These are phyloP conservation scores for Cudoniella acicularis DNA, from an alignment of 495 filamentous ascomycete genomes.

Conservation along the genomic window DNA sequence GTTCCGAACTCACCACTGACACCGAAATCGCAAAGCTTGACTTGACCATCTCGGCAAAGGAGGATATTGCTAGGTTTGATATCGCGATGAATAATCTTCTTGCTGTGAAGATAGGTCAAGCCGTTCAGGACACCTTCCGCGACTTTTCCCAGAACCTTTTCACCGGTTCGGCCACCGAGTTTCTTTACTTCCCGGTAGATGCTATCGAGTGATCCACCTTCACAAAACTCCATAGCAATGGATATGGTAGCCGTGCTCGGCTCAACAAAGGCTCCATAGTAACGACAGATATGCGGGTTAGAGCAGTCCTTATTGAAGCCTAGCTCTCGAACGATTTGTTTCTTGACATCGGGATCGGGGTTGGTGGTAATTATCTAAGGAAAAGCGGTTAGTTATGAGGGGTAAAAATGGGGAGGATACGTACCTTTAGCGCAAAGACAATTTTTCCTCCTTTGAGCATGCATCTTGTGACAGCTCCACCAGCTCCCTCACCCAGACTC, in stretches of 20 bases:
- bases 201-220: slow-evolving; percentile 90
- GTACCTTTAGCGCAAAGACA: slow-evolving; percentile 93
- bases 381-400: slow-evolving; percentile 9
- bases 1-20: slow-evolving; percentile 97
- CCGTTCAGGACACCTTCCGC: slow-evolving; percentile 94
- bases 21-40: slow-evolving; percentile 97
- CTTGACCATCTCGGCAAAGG: slow-evolving; percentile 84
- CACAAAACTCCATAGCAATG: slow-evolving; percentile 99
- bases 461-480: slow-evolving; percentile 90
- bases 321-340: slow-evolving; percentile 92
- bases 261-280: slow-evolving; percentile 95
- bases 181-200: slow-evolving; percentile 97
- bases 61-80: slow-evolving; percentile 99
- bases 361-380: slow-evolving; percentile 98
- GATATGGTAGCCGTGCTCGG: slow-evolving; percentile 90
- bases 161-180: slow-evolving; percentile 88
- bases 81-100: slow-evolving; percentile 97
- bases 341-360: slow-evolving; percentile 94
- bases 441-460: slow-evolving; percentile 87
- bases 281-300: slow-evolving; percentile 90
- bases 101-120: slow-evolving; percentile 90
- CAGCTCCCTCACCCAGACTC: slow-evolving; percentile 89
- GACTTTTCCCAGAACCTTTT: slow-evolving; percentile 97
- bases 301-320: slow-evolving; percentile 97
- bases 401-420: slow-evolving; percentile 16